Evolutionary conservation across 192 early-diverging fungal species (phyloP).

Genomic region (Chytriomyces sp.): DNA sequence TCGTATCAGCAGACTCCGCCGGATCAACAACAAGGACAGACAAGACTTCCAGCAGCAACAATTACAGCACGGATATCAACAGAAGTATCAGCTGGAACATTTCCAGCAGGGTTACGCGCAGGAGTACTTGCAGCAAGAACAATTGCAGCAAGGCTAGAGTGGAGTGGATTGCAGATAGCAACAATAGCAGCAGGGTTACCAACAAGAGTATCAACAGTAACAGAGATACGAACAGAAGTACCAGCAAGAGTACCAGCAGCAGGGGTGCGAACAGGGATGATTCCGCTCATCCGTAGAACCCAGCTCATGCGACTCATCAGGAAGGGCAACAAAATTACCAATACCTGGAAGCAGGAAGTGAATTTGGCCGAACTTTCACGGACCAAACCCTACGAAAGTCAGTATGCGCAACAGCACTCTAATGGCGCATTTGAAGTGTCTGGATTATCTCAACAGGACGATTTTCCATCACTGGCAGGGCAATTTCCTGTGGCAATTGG

Average conservation of each 20-base stretch:
- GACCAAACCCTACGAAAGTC: too few relatives aligned
- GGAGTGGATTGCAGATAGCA: neutral
- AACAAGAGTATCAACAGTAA: neutral
- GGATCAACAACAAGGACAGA: neutral
- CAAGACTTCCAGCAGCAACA: neutral
- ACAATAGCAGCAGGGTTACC: neutral
- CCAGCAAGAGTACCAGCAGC: neutral
- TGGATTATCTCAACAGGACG: too few relatives aligned
- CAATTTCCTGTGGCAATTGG: too few relatives aligned
- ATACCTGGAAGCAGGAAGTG: too few relatives aligned
- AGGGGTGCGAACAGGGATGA: neutral
- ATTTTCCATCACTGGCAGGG: too few relatives aligned
- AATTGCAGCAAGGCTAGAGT: neutral
- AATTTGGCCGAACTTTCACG: too few relatives aligned
- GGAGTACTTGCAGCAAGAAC: neutral
- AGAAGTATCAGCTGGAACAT: neutral
- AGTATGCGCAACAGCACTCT: too few relatives aligned
- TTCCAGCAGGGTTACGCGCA: neutral
- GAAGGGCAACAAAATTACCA: too few relatives aligned
- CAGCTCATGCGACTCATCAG: too few relatives aligned
- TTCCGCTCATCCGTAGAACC: too few relatives aligned
- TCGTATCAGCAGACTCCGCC: neutral
- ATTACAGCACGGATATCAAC: neutral
- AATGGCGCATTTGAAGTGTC: too few relatives aligned
- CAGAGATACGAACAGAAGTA: neutral